Conservation (phyloP, 2,329 filamentous ascomycete species). For the Cladophialophora yegresii region DNA sequence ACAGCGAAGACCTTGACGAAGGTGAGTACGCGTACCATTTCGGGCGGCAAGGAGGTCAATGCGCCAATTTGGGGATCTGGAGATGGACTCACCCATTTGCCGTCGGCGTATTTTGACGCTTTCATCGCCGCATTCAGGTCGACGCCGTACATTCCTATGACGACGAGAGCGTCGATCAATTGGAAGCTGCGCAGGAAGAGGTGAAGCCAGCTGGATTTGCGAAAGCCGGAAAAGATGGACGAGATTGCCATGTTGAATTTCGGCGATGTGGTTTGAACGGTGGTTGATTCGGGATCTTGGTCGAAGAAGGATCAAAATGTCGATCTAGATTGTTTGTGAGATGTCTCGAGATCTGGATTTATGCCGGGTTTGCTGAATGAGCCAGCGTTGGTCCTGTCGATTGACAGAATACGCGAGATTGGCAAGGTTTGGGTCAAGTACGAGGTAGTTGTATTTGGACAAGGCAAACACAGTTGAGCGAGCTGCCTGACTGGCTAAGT, state of each 20-base stretch:
- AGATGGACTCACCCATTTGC: conserved; percentile 66
- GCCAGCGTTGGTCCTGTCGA: not conserved
- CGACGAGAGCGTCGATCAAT: conserved; percentile 72
- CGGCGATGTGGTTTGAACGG: not conserved
- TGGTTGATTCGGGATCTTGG: not conserved
- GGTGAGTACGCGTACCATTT: conserved; percentile 18
- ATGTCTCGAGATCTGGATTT: not conserved
- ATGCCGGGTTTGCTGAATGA: not conserved
- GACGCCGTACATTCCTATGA: conserved; percentile 75
- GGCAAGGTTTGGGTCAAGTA: not conserved
- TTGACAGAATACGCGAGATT: not conserved
- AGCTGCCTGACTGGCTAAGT: not conserved
- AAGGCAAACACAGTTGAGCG: not conserved
- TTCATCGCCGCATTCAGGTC: conserved; percentile 63
- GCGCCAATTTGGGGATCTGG: conserved; percentile 1
- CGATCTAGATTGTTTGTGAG: not conserved
- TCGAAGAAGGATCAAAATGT: not conserved
- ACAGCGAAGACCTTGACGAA: conserved; percentile 66
- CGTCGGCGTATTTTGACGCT: conserved; percentile 56
- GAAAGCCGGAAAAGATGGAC: conserved; percentile 15
- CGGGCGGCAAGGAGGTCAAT: conserved; percentile 10
- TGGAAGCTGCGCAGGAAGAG: conserved; percentile 70
- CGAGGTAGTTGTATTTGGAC: not conserved
- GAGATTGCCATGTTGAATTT: not conserved
- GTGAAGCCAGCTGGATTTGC: conserved; percentile 28